These are phyloP conservation scores for Geoglossum glabrum DNA, from an alignment of 495 filamentous ascomycete genomes.

Conservation along the genomic window DNA sequence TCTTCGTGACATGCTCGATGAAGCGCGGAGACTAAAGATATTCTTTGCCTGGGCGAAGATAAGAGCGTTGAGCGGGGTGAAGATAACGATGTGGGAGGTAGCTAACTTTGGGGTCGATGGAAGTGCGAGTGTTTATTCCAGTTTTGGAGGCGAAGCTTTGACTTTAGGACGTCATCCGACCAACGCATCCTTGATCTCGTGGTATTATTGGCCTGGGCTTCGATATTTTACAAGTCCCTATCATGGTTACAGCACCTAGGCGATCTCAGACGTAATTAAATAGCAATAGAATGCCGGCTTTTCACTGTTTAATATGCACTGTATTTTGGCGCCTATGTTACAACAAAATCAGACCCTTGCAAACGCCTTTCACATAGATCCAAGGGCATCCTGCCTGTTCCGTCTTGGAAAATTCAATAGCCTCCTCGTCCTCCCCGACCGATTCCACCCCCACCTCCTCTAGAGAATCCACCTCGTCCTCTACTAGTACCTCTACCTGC, in stretches of 20 bases:
- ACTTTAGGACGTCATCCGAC: constrained; percentile 1
- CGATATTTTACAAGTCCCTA: no score
- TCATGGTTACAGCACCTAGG: no score
- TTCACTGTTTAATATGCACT: neutral
- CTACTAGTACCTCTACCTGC: constrained; percentile 6
- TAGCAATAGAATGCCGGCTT: neutral
- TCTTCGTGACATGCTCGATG: constrained; percentile 15
- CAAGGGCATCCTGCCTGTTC: neutral
- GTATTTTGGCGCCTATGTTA: neutral
- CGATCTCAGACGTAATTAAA: no score
- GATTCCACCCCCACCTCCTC: constrained; percentile 16
- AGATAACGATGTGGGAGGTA: neutral
- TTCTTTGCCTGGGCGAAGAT: neutral
- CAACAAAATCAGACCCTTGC: neutral
- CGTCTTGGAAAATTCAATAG: neutral
- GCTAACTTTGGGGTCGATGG: neutral
- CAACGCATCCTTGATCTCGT: neutral
- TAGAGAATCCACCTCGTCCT: constrained; percentile 19
- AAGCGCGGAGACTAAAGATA: neutral
- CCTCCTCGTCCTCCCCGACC: constrained; percentile 13
- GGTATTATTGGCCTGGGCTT: neutral
- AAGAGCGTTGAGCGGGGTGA: neutral
- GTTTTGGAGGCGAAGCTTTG: neutral
- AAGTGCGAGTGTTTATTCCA: neutral
- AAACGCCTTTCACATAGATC: neutral